These are phyloP conservation scores for Cladophialophora chaetospira DNA, from an alignment of 2,329 filamentous ascomycete species.

Conservation along the genomic window DNA sequence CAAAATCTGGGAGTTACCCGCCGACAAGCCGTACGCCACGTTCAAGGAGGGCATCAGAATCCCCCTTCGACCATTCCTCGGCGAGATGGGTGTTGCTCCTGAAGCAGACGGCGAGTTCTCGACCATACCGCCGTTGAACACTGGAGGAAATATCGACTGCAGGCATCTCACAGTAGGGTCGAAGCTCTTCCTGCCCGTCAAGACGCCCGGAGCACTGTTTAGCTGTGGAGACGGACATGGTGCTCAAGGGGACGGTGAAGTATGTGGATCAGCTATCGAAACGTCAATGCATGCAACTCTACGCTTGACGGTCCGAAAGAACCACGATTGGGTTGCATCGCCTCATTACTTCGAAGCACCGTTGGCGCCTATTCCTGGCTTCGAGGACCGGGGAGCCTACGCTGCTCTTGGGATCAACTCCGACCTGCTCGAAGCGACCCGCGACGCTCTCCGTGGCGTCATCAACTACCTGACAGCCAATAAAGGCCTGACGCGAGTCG, in stretches of 20 bases:
- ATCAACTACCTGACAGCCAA: constrained; percentile 53
- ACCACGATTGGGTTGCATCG: constrained; percentile 49
- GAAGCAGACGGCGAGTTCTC: constrained; percentile 48
- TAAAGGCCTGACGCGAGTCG: constrained; percentile 49
- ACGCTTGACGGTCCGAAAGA: constrained; percentile 52
- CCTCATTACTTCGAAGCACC: constrained; percentile 52
- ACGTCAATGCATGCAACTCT: constrained; percentile 54
- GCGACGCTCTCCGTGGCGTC: constrained; percentile 51
- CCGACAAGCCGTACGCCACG: constrained; percentile 42
- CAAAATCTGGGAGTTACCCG: constrained; percentile 54
- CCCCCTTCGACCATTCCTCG: constrained; percentile 55
- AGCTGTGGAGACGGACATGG: constrained; percentile 59
- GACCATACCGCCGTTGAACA: constrained; percentile 55
- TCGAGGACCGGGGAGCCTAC: constrained; percentile 46
- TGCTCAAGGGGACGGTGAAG: constrained; percentile 58
- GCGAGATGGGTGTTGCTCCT: constrained; percentile 56
- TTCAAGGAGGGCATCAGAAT: constrained; percentile 54
- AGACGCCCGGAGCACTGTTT: constrained; percentile 54
- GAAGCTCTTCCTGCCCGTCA: constrained; percentile 53
- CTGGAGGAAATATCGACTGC: constrained; percentile 60
- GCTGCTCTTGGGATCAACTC: constrained; percentile 52
- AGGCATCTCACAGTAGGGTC: constrained; percentile 52
- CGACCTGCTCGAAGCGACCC: constrained; percentile 52
- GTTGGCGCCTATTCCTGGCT: constrained; percentile 24
- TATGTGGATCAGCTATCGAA: constrained; percentile 60